Evolutionary conservation across 768 basidiomycete species (phyloP).

Genomic region (Suillus tomentosus): DNA sequence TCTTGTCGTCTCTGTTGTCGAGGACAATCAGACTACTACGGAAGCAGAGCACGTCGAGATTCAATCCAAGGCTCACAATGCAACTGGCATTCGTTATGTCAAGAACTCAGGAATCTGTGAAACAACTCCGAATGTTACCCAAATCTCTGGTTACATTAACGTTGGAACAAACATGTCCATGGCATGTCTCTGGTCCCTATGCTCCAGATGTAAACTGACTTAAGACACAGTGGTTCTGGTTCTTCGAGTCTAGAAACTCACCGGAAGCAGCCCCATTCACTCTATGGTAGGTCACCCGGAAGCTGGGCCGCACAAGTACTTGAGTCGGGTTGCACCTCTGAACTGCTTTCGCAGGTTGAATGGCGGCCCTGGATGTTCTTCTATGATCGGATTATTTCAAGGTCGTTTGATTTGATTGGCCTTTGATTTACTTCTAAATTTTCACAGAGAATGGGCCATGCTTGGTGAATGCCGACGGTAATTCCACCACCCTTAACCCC

Average conservation of each 20-base stretch:
- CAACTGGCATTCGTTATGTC: slow-evolving; percentile 47
- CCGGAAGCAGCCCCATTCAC: slow-evolving; percentile 68
- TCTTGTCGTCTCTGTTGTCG: slow-evolving; percentile 3
- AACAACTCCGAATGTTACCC: slow-evolving; percentile 62
- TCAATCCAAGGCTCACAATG: slow-evolving; percentile 23
- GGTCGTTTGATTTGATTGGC: slow-evolving; percentile 31
- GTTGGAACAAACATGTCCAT: slow-evolving; percentile 59
- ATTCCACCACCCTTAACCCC: slow-evolving; percentile 57
- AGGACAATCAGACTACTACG: background rate
- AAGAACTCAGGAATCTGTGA: slow-evolving; percentile 66
- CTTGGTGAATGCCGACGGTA: slow-evolving; percentile 52
- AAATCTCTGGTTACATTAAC: slow-evolving; percentile 65
- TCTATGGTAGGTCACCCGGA: slow-evolving; percentile 46
- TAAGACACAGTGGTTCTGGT: slow-evolving; percentile 69
- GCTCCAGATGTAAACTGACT: background rate
- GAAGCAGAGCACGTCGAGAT: slow-evolving; percentile 10
- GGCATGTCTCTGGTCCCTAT: slow-evolving; percentile 34
- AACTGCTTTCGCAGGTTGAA: slow-evolving; percentile 42
- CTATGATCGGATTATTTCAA: slow-evolving; percentile 69
- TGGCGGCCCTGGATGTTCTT: slow-evolving; percentile 64
- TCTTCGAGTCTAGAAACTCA: slow-evolving; percentile 62
- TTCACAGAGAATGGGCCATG: slow-evolving; percentile 65
- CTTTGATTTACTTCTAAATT: background rate
- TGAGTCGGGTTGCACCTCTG: background rate
- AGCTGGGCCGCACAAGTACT: background rate